A percentile compares a stretch with the other conserved stretches of the same genome.
phyloP scores from a whole-genome alignment of 352 stramenopile genomes.

The Lagenidium giganteum region DNA sequence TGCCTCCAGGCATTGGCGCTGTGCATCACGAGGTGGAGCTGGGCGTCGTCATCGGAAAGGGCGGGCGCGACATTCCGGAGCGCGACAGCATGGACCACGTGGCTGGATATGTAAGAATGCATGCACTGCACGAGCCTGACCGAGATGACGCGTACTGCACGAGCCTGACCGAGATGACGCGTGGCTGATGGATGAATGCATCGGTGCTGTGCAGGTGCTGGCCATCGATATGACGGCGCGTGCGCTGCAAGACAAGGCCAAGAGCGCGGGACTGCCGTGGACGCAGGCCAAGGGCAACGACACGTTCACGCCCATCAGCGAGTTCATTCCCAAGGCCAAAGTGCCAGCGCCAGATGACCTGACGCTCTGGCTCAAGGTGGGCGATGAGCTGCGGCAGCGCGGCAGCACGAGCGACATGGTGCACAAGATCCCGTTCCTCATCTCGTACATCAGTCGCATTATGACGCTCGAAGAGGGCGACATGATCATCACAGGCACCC shows the following conservation, averaged over 20 bases:
- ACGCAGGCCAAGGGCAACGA: conserved; percentile 71
- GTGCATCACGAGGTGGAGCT: conserved; percentile 86
- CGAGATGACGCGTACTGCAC: too few relatives aligned
- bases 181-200: too few relatives aligned
- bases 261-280: conserved; percentile 73
- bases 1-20: conserved; percentile 61
- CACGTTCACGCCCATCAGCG: conserved; percentile 78
- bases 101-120: conserved; percentile 43
- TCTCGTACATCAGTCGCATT: conserved; percentile 73
- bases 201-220: conserved; percentile 30
- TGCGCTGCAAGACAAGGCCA: conserved; percentile 70
- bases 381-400: conserved; percentile 65
- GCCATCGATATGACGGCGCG: conserved; percentile 82
- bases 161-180: too few relatives aligned
- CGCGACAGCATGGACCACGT: conserved; percentile 62
- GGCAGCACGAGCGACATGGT: conserved; percentile 78
- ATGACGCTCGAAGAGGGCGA: conserved; percentile 85
- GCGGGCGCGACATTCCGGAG: conserved; percentile 55
- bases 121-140: too few relatives aligned
- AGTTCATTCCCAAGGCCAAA: conserved; percentile 67
- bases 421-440: conserved; percentile 71
- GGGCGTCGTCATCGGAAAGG: conserved; percentile 69
- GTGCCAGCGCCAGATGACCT: conserved; percentile 63
- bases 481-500: conserved; percentile 81
- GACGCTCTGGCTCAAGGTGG: conserved; percentile 78